Percentiles rank a stretch among this genome's conserved stretches.
Evolutionary conservation across 1,284 basidiomycete species (phyloP).

Genomic region (Ustilago xerochloae): DNA sequence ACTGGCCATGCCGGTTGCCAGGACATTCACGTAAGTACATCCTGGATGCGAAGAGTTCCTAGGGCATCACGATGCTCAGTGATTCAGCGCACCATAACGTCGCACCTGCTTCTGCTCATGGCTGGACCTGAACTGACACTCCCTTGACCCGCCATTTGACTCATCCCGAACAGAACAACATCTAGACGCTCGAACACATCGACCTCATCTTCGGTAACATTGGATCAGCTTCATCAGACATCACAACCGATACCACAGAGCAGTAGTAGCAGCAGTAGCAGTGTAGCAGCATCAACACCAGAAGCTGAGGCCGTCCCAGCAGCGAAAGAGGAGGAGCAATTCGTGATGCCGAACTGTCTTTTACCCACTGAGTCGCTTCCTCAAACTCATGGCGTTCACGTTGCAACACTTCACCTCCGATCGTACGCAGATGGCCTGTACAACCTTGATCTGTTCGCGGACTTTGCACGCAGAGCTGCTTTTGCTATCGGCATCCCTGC

Average conservation of each 20-base stretch:
- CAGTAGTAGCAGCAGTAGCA: not conserved
- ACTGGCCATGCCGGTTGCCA: conserved; percentile 7
- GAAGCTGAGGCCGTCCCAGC: not conserved
- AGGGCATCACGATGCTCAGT: too few relatives aligned
- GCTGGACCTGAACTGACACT: not conserved
- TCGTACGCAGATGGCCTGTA: conserved; percentile 73
- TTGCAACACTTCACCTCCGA: conserved; percentile 84
- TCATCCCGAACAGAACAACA: conserved; percentile 11
- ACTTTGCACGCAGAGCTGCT: conserved; percentile 87
- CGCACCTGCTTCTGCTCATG: too few relatives aligned
- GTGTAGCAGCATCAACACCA: not conserved
- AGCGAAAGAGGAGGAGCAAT: conserved; percentile 29
- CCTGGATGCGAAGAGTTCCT: too few relatives aligned
- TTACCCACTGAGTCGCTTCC: conserved; percentile 42
- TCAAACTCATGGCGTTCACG: conserved; percentile 78
- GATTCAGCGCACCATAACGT: too few relatives aligned
- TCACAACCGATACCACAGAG: not conserved
- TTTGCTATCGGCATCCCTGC: conserved; percentile 84
- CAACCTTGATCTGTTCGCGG: conserved; percentile 81
- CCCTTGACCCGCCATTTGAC: not conserved
- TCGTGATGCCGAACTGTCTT: conserved; percentile 38
- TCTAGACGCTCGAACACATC: conserved; percentile 26
- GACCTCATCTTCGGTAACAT: conserved; percentile 28
- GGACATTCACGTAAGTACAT: conserved; percentile 29
- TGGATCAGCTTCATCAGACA: conserved; percentile 27